Evolutionary conservation across 176 grass and related monocot genomes (phyloP).

Genomic region (Zea luxurians): DNA sequence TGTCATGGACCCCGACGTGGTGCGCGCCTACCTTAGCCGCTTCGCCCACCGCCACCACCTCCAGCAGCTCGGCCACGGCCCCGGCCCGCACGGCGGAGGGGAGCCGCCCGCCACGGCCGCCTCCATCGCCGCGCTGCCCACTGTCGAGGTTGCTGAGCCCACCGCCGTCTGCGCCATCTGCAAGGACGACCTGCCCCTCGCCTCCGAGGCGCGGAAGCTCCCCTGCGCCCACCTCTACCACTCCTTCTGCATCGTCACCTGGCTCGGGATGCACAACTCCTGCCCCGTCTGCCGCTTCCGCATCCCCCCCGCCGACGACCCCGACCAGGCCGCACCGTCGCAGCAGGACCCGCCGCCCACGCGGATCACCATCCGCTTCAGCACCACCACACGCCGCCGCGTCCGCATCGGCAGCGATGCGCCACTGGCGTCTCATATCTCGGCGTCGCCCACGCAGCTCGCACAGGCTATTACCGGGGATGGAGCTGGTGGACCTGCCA

Average conservation of each 20-base stretch:
- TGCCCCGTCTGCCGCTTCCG: slow-evolving; percentile 86
- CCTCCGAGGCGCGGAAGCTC: slow-evolving; percentile 51
- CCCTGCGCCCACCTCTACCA: slow-evolving; percentile 86
- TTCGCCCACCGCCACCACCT: slow-evolving; percentile 41
- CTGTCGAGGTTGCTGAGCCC: slow-evolving; percentile 53
- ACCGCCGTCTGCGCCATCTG: slow-evolving; percentile 65
- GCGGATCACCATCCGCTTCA: slow-evolving; percentile 47
- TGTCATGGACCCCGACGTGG: slow-evolving; percentile 18
- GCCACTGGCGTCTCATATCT: slow-evolving; percentile 8
- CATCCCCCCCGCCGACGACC: slow-evolving; percentile 32
- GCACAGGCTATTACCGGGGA: slow-evolving; percentile 59
- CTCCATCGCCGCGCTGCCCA: slow-evolving; percentile 72
- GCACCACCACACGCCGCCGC: slow-evolving; percentile 25
- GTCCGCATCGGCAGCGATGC: neutral
- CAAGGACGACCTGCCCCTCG: slow-evolving; percentile 70
- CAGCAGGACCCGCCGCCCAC: slow-evolving; percentile 15
- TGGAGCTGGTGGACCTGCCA: slow-evolving; percentile 49
- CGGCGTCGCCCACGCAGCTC: slow-evolving; percentile 64
- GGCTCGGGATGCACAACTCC: slow-evolving; percentile 80
- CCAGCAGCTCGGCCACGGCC: neutral
- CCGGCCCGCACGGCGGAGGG: neutral
- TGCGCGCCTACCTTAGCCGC: slow-evolving; percentile 34
- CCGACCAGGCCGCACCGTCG: neutral
- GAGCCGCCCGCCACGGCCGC: slow-evolving; percentile 50
- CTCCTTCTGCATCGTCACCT: slow-evolving; percentile 74